Evolutionary conservation across 2,329 filamentous ascomycete genomes (phyloP), one percentile per base, ranked within the genome.

Genomic region (Diaporthe sp.): DNA sequence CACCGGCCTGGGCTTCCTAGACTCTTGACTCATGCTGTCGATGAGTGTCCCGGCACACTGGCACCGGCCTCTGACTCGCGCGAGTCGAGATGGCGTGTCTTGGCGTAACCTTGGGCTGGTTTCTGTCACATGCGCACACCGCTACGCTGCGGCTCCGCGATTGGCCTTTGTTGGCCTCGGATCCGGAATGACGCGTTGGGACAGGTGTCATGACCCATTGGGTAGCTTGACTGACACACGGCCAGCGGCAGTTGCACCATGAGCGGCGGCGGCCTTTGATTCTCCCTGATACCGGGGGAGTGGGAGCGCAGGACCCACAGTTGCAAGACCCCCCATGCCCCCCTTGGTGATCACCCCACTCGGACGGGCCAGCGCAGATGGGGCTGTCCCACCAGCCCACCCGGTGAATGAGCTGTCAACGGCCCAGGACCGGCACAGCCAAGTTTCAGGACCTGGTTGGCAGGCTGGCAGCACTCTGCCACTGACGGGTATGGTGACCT

Each of bases 61-160:
- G 65, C 65, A 55, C 65, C 49, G n/a, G 5, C 7, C 8, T 22
- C 65, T 69, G 65, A 69, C 65, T 69, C 65, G 65, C 65, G 49
- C 65, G 65, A 42, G 49, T 69, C 46, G 65, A 69, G 46, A 69
- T 69, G 65, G 65, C 65, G 65, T 69, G 65, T 69, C 65, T 69
- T 55, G 65, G 65, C 65, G 65, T 69, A 69, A 69, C 65, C 46
- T 69, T 55, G 65, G 65, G 15, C 49, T 55, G 46, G 34, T 55
- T 69, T 69, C 49, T 42, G 46, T 53, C 49, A 49, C 65, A 55
- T 55, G 65, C 34, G n/a, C 49, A 69, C 65, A 69, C 65, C 65
- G 65, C 65, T 69, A 69, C 65, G 49, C 65, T 69, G 65, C 65
- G 49, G 65, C 65, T 69, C 65, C 65, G 65, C 65, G 62, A 37